A percentile compares a stretch with the other conserved stretches of the same genome.
phyloP scores from a whole-genome alignment of 1,284 basidiomycete species.

The Fomes fomentarius region DNA sequence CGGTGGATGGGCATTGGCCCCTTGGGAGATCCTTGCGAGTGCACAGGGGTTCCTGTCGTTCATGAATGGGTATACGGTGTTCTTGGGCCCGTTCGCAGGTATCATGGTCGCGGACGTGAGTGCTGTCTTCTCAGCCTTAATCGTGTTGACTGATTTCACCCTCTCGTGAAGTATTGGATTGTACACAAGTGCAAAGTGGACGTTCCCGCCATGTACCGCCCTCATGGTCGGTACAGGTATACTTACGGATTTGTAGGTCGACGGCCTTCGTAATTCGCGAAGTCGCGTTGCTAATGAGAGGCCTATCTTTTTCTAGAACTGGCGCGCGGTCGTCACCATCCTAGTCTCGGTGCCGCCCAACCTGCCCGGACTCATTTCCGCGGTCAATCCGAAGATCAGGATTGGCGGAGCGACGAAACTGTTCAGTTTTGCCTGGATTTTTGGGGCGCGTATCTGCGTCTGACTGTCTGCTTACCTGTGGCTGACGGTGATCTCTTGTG shows the following conservation, averaged over 20 bases:
- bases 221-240: constrained; percentile 66
- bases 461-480: not conserved
- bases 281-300: not conserved
- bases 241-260: constrained; percentile 61
- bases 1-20: constrained; percentile 64
- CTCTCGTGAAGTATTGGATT: constrained; percentile 58
- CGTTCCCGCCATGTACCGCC: constrained; percentile 73
- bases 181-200: constrained; percentile 65
- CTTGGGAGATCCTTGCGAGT: constrained; percentile 59
- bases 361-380: constrained; percentile 69
- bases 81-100: constrained; percentile 74
- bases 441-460: constrained; percentile 52
- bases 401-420: constrained; percentile 56
- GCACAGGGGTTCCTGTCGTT: constrained; percentile 53
- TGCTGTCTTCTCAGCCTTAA: constrained; percentile 4
- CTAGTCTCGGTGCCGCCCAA: constrained; percentile 65
- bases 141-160: not conserved
- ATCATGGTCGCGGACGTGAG: constrained; percentile 75
- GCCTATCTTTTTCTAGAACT: constrained; percentile 55
- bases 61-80: constrained; percentile 75
- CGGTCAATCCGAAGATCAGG: constrained; percentile 60
- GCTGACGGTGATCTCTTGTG: not conserved
- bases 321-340: constrained; percentile 68
- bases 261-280: not conserved
- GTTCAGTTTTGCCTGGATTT: constrained; percentile 73